Evolutionary conservation across 495 filamentous ascomycete genomes (phyloP), one percentile per base, ranked within the genome.

Genomic region (Neurospora sp.): DNA sequence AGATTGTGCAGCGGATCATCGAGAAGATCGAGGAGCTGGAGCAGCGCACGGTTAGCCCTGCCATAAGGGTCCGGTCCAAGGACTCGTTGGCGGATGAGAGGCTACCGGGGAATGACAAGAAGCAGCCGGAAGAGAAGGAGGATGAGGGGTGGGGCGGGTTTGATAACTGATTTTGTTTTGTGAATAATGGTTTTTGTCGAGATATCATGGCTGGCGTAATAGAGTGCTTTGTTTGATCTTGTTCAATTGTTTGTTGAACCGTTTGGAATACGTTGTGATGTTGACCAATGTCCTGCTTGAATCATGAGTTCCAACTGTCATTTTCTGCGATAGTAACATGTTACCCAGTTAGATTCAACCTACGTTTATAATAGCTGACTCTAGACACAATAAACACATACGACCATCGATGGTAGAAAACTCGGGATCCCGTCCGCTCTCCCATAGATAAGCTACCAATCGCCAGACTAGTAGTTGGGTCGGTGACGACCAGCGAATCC

Each of bases 21-120:
- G 74, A 71, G 11, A 73, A 81, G 37, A 79, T 86, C 2, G 83
- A 86, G 74, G 74, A 76, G 5, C 77, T 86, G 71, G 79, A 81
- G 71, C 76, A 81, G 69, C 53, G 70, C 88, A 80, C 91, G 83
- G 74, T 86, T 78, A 81, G 91, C 86, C 97, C 96, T 80, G 84
- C 87, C 53, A 91, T 97, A 18, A 87, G 93, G 76, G 81, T 80
- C 70, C 88, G 91, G 79, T 91, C 91, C 16, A 89, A 86, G 76
- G 92, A 94, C 71, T 86, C 90, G 48, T 81, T 97, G 73, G 83
- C 83, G 3, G 96, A 98, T 83, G 90, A 92, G 74, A 85, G 95
- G 70, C 80, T 97, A 76, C 85, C 85, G 39, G 82, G 85, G 70
- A 86, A 85, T 78, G 71, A 79, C 76, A 76, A 78, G 75, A 74